Percentiles rank a stretch among this genome's conserved stretches.
phyloP scores from a whole-genome alignment of 257 asterid species.

The Vinca minor region DNA sequence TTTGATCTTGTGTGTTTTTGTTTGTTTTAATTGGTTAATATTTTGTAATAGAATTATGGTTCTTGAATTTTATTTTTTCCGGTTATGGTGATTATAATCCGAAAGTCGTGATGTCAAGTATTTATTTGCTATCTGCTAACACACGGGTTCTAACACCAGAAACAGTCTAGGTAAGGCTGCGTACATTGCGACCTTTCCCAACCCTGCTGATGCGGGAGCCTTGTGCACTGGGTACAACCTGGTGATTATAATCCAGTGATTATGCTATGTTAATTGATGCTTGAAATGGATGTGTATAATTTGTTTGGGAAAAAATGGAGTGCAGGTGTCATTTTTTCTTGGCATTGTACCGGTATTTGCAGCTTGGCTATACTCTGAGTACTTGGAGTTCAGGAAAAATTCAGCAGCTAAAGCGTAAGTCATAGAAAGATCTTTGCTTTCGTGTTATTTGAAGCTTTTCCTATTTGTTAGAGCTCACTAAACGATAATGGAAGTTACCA shows the following conservation, averaged over 20 bases:
- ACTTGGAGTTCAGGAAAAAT: constrained; percentile 55
- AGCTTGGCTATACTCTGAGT: constrained; percentile 78
- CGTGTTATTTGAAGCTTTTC: not conserved
- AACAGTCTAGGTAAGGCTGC: too few species aligned
- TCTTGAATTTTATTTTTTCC: not conserved
- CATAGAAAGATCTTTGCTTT: constrained; percentile 1
- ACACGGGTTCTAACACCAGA: too few species aligned
- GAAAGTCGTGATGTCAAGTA: too few species aligned
- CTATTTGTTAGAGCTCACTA: not conserved
- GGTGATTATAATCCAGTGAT: not conserved
- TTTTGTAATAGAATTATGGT: constrained; percentile 1
- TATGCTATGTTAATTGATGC: not conserved
- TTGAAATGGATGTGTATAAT: not conserved
- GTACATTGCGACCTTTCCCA: too few species aligned
- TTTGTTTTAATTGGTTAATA: not conserved
- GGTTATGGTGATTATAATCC: too few species aligned
- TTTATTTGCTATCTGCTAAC: too few species aligned
- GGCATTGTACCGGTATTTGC: constrained; percentile 62
- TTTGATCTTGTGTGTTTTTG: not conserved
- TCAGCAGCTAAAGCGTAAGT: constrained; percentile 38
- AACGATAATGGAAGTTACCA: not conserved
- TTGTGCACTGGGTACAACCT: not conserved
- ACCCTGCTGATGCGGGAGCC: too few species aligned
- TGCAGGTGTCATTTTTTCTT: constrained; percentile 73
- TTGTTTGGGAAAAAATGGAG: constrained; percentile 3